Percentiles rank a stretch among this genome's conserved stretches.
Conservation (phyloP, 192 early-diverging fungal genomes). For the Coemansia sp. region DNA sequence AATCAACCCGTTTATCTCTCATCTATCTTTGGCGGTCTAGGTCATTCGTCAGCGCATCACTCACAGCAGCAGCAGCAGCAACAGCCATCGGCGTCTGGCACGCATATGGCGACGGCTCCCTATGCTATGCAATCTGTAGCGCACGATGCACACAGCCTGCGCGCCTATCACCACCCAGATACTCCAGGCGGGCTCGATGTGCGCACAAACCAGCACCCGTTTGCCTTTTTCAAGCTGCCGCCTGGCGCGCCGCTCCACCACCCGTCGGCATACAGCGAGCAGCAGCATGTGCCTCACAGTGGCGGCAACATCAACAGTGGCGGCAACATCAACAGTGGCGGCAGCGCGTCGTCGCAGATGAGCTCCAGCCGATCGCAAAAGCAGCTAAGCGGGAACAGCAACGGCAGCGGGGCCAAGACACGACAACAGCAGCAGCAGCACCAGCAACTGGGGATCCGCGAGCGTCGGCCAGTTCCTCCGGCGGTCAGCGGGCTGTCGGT, state of each 20-base stretch:
- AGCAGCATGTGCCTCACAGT: constrained; percentile 5
- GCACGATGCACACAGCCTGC: constrained; percentile 14
- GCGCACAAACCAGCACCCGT: constrained; percentile 34
- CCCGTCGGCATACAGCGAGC: constrained; percentile 40
- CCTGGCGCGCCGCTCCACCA: constrained; percentile 48
- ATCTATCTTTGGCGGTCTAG: background rate
- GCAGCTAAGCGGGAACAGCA: constrained; percentile 5
- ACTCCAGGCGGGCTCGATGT: constrained; percentile 51
- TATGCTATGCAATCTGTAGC: constrained; percentile 15
- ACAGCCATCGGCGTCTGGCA: constrained; percentile 4
- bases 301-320: constrained; percentile 2
- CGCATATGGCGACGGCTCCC: constrained; percentile 13
- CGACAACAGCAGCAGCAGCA: background rate
- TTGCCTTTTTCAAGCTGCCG: constrained; percentile 57
- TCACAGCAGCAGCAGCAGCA: constrained; percentile 17
- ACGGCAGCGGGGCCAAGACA: constrained; percentile 1
- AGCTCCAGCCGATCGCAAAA: background rate
- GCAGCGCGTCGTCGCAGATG: constrained; percentile 11
- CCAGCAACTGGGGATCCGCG: constrained; percentile 14
- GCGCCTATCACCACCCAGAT: constrained; percentile 56
- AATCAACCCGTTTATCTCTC: background rate
- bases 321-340: constrained; percentile 1
- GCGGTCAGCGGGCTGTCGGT: constrained; percentile 51
- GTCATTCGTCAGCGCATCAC: background rate
- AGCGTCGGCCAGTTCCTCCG: constrained; percentile 30